phyloP scores from a whole-genome alignment of 352 stramenopile genomes.

The Phytophthora nicotianae region DNA sequence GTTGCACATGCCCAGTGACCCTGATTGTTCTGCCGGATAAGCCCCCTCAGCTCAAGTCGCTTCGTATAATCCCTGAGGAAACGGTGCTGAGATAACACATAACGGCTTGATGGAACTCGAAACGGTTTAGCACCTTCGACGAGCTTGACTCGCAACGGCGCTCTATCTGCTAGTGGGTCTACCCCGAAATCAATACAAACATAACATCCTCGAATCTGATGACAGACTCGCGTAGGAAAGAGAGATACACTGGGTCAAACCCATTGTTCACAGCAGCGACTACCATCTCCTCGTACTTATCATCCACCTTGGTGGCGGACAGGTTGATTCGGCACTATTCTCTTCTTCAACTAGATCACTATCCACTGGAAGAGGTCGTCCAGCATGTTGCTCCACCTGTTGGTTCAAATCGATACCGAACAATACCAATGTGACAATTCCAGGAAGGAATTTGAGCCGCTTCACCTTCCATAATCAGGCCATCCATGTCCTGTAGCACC shows the following conservation, averaged over 20 bases:
- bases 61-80: neutral
- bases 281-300: neutral
- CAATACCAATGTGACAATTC: neutral
- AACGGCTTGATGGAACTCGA: neutral
- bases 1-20: neutral
- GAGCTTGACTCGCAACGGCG: slow-evolving; percentile 4
- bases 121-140: neutral
- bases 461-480: neutral
- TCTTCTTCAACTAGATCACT: neutral
- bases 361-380: neutral
- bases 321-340: neutral
- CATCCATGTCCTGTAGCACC: neutral
- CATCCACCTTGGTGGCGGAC: neutral
- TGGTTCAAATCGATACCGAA: neutral
- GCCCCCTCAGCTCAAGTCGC: neutral
- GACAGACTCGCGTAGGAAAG: slow-evolving; percentile 3
- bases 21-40: neutral
- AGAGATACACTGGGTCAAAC: slow-evolving; percentile 6
- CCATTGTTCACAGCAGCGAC: neutral
- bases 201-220: slow-evolving; percentile 11
- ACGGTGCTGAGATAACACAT: neutral
- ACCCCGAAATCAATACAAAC: slow-evolving; percentile 1
- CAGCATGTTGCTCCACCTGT: neutral
- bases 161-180: slow-evolving; percentile 1
- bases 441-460: neutral